Evolutionary conservation across 2,329 filamentous ascomycete genomes (phyloP), one percentile per base, ranked within the genome.

Genomic region (Aureobasidium sp.): DNA sequence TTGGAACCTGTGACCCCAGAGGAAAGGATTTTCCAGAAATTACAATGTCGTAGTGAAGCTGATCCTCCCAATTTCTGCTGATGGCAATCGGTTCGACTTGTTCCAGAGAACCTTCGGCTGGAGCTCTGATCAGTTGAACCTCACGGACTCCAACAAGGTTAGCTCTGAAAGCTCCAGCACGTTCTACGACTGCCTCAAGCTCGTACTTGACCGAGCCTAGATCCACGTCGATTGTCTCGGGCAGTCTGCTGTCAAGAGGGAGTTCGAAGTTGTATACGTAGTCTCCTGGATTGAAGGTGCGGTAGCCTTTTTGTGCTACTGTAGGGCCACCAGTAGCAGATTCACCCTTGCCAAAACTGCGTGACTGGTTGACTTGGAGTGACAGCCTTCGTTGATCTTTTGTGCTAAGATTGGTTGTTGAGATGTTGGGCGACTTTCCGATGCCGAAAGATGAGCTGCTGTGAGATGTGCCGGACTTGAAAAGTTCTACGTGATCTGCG

Each of bases 1-100:
- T 94, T 1, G 92, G 92, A 16, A 97, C 90, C 68, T 89, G 89
- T 42, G 88, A 84, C 16, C 92, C 92, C 25, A 97, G 83, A 0
- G 92, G 90, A 63, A 97, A 97, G 0, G 91, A 95, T 79, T 96
- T 96, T 60, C 92, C 92, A 1, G 91, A 96, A 60, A 97, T 96
- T 71, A 96, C 87, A 67, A 97, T 96, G 69, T 97, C 92, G 75
- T 97, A 97, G 70, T 95, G 91, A 36, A 97, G 79, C 70, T 96
- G 92, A 67, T 97, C 91, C 72, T 97, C 92, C 92, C 92, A 97
- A 64, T 90, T 91, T 25, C 92, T 82, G 66, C 89, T 93, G 69
- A 97, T 96, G 11, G 91, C 93, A 68, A 97, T 96, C 3, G 92
- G 92, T 71, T 97, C 92, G 30, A 91, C 88, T 73, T 91, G 91